Base-by-base conservation (phyloP, 208 protist genomes). In the Porcisia deanei region DNA sequence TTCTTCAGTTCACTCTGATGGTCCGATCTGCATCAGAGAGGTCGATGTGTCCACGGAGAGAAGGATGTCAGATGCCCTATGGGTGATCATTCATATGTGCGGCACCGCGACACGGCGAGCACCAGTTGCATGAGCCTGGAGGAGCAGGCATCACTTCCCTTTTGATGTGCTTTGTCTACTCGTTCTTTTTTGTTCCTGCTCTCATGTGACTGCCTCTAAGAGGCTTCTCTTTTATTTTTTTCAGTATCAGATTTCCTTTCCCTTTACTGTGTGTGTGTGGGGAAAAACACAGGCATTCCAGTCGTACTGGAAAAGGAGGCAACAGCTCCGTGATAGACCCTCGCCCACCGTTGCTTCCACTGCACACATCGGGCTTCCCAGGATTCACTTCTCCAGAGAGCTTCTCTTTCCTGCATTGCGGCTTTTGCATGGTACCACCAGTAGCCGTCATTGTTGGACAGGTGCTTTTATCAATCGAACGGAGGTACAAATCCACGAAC, bases 121-220 rank as follows among this genome's bases (percentile, higher is more conserved):
- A 37, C 22, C 41, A 47, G 63, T n/a, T 34, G 22, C 63, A 67
- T 37, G 52, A 49, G 22, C 5, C 9, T 8, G 9, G 39, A 22
- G 10, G 14, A 18, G 20, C 22, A n/a, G 22, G 34, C 22, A 37
- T 37, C 41, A 16, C 41, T 10, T 52, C 47, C 37, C 70, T 54
- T 49, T 61, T n/a, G 37, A 52, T 60, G 41, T 22, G 4, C 71
- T 71, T 58, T 58, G 5, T 58, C 16, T 71, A 30, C 52, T n/a
- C 8, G 10, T 55, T 76, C 63, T 65, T 70, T 70, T 43, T 45
- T 79, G 68, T 22, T 30, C 30, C 37, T 76, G 67, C 63, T 76
- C 47, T 49, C 12, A 30, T 49, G n/a, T 76, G 10, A 49, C 34
- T 63, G 16, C 41, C n/a, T 73, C 53, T 22, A 60, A 25, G 37